Evolutionary conservation across 2,329 filamentous ascomycete species (phyloP), one percentile per base, ranked within the genome.

Genomic region (Colletotrichum sp.): DNA sequence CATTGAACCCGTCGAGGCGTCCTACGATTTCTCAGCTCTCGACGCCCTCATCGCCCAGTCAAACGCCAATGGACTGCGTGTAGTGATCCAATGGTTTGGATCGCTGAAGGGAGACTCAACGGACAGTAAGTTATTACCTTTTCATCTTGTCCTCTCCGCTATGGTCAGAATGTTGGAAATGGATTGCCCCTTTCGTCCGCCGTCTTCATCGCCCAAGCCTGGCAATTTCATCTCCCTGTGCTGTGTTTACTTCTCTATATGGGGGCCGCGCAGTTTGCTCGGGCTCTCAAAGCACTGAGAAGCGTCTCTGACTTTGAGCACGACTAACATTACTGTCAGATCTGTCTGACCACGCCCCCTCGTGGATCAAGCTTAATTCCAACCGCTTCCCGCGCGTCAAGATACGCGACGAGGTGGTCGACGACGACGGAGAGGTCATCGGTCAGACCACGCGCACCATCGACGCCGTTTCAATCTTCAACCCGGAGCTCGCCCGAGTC

Each of bases 1-100:
- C 62, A 80, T 83, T 44, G 82, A 83, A 77, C 82, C 80, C 1
- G 71, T 76, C 3, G 81, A 84, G 74, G 82, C 77, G 15, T n/a
- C 57, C 5, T 84, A 83, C 63, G 72, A 80, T 60, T 83, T 82
- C 57, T 34, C 71, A 12, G 77, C 78, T 59, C 76, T 84, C 4
- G 80, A 83, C 44, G 55, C 76, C n/a, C 76, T 82, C 4, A 78
- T 83, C 8, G 26, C 62, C 1, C 79, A 71, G 28, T 80, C 80
- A 2, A 73, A 80, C 6, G 62, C 69, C 16, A 68, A 80, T 32
- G 76, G 77, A 2, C 30, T 69, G 8, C 44, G 62, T 8, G 24
- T 72, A 1, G 57, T 76, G 4, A 4, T 72, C 13, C 59, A 64
- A 13, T 69, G 69, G 74, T 69, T 62, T 10, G 69, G 74, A 8